Evolutionary conservation across 306 rosid species (phyloP).

Genomic region (Ormosia semicastrata): DNA sequence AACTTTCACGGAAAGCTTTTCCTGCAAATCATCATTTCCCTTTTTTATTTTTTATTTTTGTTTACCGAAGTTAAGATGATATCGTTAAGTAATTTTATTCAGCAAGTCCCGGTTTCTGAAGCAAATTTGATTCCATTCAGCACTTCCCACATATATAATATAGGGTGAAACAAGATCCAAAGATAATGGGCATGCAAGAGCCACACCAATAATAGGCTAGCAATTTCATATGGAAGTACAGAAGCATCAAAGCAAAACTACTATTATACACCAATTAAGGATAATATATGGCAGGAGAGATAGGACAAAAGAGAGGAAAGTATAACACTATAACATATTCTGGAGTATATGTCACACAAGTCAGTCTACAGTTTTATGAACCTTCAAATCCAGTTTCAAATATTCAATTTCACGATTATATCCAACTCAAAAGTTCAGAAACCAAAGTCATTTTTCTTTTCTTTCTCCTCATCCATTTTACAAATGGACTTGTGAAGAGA

Average conservation of each 20-base stretch:
- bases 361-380: background rate
- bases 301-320: background rate
- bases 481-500: slow-evolving; percentile 33
- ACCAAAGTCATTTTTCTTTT: background rate
- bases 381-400: slow-evolving; percentile 4
- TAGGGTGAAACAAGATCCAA: background rate
- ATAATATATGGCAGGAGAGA: background rate
- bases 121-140: background rate
- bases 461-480: slow-evolving; percentile 20
- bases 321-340: background rate
- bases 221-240: background rate
- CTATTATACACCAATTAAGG: background rate
- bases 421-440: slow-evolving; percentile 20
- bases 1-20: too few relatives aligned
- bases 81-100: too few relatives aligned
- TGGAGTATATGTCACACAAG: slow-evolving; percentile 1
- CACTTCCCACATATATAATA: background rate
- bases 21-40: too few relatives aligned
- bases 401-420: slow-evolving; percentile 4
- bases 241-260: background rate
- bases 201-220: background rate
- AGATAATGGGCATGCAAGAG: background rate
- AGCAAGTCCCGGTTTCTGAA: background rate
- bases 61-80: too few relatives aligned
- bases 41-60: too few relatives aligned